Base-by-base conservation (phyloP, 1,284 basidiomycete species). In the Cryptococcus maquisensis region DNA sequence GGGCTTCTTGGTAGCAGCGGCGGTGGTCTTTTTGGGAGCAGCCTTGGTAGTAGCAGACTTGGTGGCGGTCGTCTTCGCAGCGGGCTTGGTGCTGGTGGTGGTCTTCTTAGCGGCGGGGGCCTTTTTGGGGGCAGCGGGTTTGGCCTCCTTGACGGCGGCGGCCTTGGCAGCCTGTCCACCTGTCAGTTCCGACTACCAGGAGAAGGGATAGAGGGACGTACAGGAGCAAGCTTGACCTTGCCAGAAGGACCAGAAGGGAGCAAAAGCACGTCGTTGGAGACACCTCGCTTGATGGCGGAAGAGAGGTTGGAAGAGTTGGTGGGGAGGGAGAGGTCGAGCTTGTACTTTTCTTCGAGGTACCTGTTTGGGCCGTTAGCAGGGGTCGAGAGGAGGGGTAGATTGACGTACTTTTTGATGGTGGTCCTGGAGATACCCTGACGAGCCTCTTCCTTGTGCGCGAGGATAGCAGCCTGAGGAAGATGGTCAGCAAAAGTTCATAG, bases 371-470 rank as follows among this genome's bases (percentile, higher is more conserved):
- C 28, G 28, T 32, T 32, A 10, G 6, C 28, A 32, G 28, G 49
- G 53, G 60, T 49, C 61, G 61, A 53, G 62, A 54, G 61, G 62
- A 64, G 18, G 61, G 59, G 49, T 53, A 59, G 28, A 28, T n/a
- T n/a, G 54, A 77, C 81, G 67, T 66, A 86, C 91, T 91, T 94
- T 84, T 95, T 95, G 79, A 96, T 90, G 70, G 87, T 85, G 56
- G 87, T 88, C 54, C 92, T 87, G 66, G 90, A 93, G 63, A 94
- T 89, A 74, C 92, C 92, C 59, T 76, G 73, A 62, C 91, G 88
- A 58, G 87, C 84, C 59, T 91, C 89, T 38, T 88, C 87, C 24
- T 83, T 81, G 76, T 86, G 80, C 51, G 80, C 82, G 60, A 81
- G 76, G 76, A 95, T 89, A 68, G 88, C 90, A 80, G 93, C 90